Conservation (phyloP, 805 yeast species). For the Cyberlindnera xishuangbannaensis region DNA sequence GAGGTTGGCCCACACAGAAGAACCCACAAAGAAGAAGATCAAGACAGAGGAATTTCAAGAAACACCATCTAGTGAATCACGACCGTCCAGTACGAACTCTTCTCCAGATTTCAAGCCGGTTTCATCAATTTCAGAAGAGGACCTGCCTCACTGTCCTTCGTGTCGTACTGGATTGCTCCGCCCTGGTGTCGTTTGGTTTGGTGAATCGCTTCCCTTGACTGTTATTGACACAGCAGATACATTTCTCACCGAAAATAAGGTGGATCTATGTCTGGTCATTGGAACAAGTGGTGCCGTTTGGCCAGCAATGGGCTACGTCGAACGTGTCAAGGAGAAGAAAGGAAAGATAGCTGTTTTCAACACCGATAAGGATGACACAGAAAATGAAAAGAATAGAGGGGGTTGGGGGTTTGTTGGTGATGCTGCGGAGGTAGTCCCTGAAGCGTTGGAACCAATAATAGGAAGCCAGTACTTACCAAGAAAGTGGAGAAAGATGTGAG, state of each 20-base stretch:
- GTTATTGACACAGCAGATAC: conserved; percentile 64
- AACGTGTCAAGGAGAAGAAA: conserved; percentile 62
- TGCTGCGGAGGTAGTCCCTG: conserved; percentile 65
- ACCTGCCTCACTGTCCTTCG: conserved; percentile 71
- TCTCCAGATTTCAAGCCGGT: conserved; percentile 45
- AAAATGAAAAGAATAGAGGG: conserved; percentile 35
- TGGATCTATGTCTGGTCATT: conserved; percentile 73
- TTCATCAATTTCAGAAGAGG: conserved; percentile 39
- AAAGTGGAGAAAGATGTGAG: conserved; percentile 20
- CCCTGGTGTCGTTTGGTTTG: conserved; percentile 94
- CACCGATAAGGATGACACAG: conserved; percentile 50
- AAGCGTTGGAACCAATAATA: conserved; percentile 51
- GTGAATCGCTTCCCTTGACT: conserved; percentile 72
- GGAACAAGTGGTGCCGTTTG: conserved; percentile 85
- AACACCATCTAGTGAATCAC: neutral
- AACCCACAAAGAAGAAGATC: conserved; percentile 12
- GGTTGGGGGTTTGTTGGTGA: conserved; percentile 78
- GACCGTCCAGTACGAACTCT: conserved; percentile 8
- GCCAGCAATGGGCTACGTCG: conserved; percentile 92
- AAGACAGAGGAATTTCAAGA: conserved; percentile 6
- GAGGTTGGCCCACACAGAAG: conserved; percentile 6
- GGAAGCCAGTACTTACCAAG: conserved; percentile 28
- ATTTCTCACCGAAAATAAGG: conserved; percentile 46
- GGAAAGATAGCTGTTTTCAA: conserved; percentile 84
- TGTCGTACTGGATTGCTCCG: conserved; percentile 65